Evolutionary conservation across 441 rosid species (phyloP).

Genomic region (Gossypium trilobum): DNA sequence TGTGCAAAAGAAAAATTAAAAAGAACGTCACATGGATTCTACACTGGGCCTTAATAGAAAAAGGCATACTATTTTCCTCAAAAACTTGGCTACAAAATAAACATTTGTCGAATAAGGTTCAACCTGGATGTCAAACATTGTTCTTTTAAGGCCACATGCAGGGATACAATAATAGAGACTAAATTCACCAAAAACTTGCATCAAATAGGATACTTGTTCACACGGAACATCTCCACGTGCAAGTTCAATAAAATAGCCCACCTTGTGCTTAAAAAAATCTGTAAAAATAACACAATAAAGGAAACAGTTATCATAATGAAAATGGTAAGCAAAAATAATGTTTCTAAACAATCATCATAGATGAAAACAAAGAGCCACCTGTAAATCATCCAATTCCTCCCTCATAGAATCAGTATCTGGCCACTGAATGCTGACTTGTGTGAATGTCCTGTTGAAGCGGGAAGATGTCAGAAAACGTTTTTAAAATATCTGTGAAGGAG

Average conservation of each 20-base stretch:
- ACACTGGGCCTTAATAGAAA: background rate
- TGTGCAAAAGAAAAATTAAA: background rate
- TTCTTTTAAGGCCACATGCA: background rate
- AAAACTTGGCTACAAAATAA: background rate
- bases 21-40: background rate
- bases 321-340: slow-evolving; percentile 6
- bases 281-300: slow-evolving; percentile 26
- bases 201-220: slow-evolving; percentile 90
- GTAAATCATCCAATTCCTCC: slow-evolving; percentile 96
- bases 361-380: slow-evolving; percentile 37
- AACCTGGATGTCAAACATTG: background rate
- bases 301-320: slow-evolving; percentile 7
- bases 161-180: slow-evolving; percentile 1
- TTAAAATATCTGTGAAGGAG: background rate
- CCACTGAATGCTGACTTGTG: slow-evolving; percentile 98
- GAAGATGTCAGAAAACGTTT: slow-evolving; percentile 15
- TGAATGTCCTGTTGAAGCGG: slow-evolving; percentile 68
- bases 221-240: slow-evolving; percentile 97
- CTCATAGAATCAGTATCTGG: slow-evolving; percentile 98
- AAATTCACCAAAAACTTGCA: slow-evolving; percentile 15
- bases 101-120: background rate
- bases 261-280: slow-evolving; percentile 97
- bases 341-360: slow-evolving; percentile 3
- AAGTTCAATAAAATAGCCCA: slow-evolving; percentile 96
- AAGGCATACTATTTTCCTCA: slow-evolving; percentile 2